A percentile compares a stretch with the other conserved stretches of the same genome.
Evolutionary conservation across 257 asterid genomes (phyloP).

Genomic region (Solanum microdontum): DNA sequence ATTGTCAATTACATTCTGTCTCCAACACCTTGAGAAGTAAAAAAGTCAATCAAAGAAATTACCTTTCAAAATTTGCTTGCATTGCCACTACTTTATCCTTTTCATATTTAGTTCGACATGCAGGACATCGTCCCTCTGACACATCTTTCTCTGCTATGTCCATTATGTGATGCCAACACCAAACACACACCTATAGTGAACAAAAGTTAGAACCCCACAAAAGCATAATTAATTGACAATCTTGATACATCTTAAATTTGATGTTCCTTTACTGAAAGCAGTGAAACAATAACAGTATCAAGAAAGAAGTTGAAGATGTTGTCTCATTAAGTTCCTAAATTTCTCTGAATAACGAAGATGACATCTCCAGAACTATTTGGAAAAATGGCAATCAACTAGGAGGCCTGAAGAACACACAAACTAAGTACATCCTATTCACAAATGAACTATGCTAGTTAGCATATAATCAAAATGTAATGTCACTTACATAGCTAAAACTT

Average conservation of each 20-base stretch:
- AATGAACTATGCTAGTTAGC: background rate
- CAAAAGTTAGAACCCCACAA: background rate
- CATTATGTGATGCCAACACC: conserved; percentile 98
- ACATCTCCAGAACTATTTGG: background rate
- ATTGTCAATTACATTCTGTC: background rate
- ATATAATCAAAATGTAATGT: background rate
- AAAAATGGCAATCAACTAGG: background rate
- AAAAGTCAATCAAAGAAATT: conserved; percentile 1
- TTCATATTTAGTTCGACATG: conserved; percentile 71
- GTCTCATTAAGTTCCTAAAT: background rate
- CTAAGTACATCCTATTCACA: background rate
- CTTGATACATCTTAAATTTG: background rate
- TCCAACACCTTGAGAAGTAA: conserved; percentile 1
- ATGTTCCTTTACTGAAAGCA: background rate
- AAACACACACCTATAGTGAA: conserved; percentile 63
- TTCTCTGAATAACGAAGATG: background rate
- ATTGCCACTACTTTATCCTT: conserved; percentile 76
- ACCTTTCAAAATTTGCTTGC: conserved; percentile 80
- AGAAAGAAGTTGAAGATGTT: background rate
- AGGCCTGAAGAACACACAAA: background rate
- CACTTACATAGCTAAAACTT: background rate
- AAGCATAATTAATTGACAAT: background rate
- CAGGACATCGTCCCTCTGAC: conserved; percentile 91
- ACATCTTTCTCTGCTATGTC: conserved; percentile 92
- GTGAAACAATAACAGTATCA: background rate